Percentiles rank a stretch among this genome's conserved stretches.
phyloP scores from a whole-genome alignment of 805 yeast genomes.

The Candida maesae region DNA sequence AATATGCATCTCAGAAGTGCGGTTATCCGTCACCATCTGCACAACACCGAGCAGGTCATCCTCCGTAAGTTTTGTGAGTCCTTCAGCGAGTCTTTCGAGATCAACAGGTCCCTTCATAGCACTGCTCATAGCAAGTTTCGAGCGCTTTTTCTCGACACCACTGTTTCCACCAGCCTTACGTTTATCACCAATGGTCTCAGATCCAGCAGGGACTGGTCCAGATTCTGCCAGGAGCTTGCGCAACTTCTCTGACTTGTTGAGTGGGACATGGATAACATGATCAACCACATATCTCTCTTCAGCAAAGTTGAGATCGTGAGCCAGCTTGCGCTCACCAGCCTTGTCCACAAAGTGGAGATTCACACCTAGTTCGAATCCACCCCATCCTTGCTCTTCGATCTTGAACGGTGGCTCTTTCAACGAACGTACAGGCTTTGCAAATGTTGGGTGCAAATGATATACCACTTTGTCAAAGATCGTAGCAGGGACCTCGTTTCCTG shows the following conservation, averaged over 20 bases:
- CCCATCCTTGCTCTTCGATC: conserved; percentile 96
- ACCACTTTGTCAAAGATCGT: conserved; percentile 87
- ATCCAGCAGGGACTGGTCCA: conserved; percentile 71
- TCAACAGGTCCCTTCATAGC: conserved; percentile 77
- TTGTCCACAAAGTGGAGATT: conserved; percentile 74
- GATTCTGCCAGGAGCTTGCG: conserved; percentile 71
- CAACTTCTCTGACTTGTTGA: conserved; percentile 63
- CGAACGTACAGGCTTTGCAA: conserved; percentile 80
- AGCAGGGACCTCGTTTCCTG: conserved; percentile 84
- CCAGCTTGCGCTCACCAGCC: conserved; percentile 81
- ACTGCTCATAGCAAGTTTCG: conserved; percentile 30
- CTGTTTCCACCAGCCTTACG: conserved; percentile 30
- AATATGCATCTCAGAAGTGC: conserved; percentile 91
- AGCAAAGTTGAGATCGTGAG: conserved; percentile 85
- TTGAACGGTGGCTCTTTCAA: conserved; percentile 80
- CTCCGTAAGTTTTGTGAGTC: conserved; percentile 81
- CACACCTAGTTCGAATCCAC: conserved; percentile 89
- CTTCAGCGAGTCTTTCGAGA: conserved; percentile 85
- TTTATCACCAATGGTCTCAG: conserved; percentile 33
- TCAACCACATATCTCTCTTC: conserved; percentile 74
- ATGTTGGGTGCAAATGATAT: conserved; percentile 92
- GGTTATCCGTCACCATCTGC: conserved; percentile 95
- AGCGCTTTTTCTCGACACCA: conserved; percentile 30
- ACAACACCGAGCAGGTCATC: conserved; percentile 93
- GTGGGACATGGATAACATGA: conserved; percentile 73